phyloP scores from a whole-genome alignment of 1,284 basidiomycete species.

The Ustilago vetiveriae region DNA sequence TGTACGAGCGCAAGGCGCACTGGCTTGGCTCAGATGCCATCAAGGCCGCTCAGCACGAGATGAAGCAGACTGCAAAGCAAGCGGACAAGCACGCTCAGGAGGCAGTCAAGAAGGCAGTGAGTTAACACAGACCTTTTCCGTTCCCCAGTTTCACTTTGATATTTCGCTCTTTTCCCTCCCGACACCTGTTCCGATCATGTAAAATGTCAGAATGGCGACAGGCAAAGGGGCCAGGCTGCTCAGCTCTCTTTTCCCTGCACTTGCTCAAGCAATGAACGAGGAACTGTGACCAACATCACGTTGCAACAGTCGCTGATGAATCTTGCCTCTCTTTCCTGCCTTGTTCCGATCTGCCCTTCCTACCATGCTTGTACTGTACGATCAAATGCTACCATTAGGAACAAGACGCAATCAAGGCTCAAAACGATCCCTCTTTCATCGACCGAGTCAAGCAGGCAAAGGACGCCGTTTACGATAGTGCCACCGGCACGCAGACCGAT shows the following conservation, averaged over 20 bases:
- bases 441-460: conserved; percentile 55
- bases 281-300: not conserved
- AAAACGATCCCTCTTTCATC: conserved; percentile 44
- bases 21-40: conserved; percentile 48
- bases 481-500: conserved; percentile 33
- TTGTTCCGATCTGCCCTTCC: not conserved
- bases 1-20: conserved; percentile 55
- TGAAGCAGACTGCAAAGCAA: conserved; percentile 30
- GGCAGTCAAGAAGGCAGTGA: conserved; percentile 48
- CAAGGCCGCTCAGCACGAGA: conserved; percentile 40
- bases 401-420: conserved; percentile 46
- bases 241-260: not conserved
- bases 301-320: conserved; percentile 7
- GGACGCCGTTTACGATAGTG: conserved; percentile 35
- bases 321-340: not conserved
- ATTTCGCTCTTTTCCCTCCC: not conserved
- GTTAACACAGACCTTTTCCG: conserved; percentile 9
- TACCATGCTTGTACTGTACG: conserved; percentile 8
- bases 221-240: not conserved
- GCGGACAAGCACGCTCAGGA: conserved; percentile 39
- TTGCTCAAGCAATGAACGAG: too few relatives aligned
- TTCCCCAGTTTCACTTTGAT: not conserved
- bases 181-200: not conserved
- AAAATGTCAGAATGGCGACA: not conserved
- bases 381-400: conserved; percentile 6